Base-by-base conservation (phyloP, 148 eudicot species). In the Oxyria digyna region DNA sequence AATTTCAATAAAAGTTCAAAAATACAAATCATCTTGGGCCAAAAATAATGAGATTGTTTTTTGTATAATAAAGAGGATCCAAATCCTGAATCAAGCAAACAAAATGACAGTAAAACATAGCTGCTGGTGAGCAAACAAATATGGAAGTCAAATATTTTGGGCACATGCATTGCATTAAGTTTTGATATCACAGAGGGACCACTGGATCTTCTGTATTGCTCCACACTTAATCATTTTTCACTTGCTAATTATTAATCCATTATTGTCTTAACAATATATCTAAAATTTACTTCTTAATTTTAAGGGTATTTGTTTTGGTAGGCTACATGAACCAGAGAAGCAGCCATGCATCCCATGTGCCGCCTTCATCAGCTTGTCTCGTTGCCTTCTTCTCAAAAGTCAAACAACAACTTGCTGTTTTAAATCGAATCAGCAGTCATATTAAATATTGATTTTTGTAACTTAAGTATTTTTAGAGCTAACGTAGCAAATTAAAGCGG, bases 81-180 rank as follows among this genome's bases (percentile, higher is more conserved):
- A 13, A 38, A 52, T 9, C 62, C 31, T 46, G 13, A 21, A 52
- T 29, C 13, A 52, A 52, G 4, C 62, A 8, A 52, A 52, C 62
- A 52, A 21, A 52, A 50, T 50, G 29, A 50, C 59, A 50, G 59
- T 29, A 23, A 24, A 52, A 21, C 29, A 52, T 14, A 52, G 62
- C 29, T 24, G 62, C 17, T 20, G 62, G 62, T 52, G 8, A 46
- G n/a, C 14, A 46, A 43, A 46, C 52, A 46, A 46, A 46, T 46
- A 43, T n/a, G 62, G 62, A 52, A 52, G 62, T 52, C 62, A 52
- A 52, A 52, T 52, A 52, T 52, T 52, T 52, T 2, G 62, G 31
- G 31, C 29, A 52, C 29, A 50, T 50, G 59, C 59, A 50, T 20
- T 50, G 27, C 57, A 50, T 50, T 50, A 50, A 20, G 57, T 23